These are phyloP conservation scores for Podila horticola DNA, from an alignment of 192 early-diverging fungal species.

Conservation along the genomic window DNA sequence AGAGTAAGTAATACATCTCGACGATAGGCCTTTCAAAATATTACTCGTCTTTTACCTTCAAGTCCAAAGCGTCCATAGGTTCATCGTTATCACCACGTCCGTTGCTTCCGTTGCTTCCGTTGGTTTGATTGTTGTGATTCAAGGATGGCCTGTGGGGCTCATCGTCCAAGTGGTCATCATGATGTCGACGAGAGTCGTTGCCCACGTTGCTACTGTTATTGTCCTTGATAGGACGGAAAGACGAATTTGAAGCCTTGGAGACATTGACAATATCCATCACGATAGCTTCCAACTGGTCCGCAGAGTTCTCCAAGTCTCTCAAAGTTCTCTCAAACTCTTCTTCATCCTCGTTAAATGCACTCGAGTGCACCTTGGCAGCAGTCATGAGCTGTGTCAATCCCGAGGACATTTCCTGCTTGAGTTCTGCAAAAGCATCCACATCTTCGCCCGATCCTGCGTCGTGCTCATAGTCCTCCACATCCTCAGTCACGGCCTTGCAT, in stretches of 20 bases:
- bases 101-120: not conserved
- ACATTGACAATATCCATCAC: slow-evolving; percentile 83
- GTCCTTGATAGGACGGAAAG: no score
- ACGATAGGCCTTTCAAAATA: not conserved
- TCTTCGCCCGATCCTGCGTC: slow-evolving; percentile 55
- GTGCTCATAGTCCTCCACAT: slow-evolving; percentile 77
- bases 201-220: no score
- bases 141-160: not conserved
- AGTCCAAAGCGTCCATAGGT: slow-evolving; percentile 35
- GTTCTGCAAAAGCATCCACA: slow-evolving; percentile 58
- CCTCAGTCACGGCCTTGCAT: slow-evolving; percentile 86
- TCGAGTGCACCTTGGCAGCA: slow-evolving; percentile 83
- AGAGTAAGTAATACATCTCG: not conserved
- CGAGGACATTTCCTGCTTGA: slow-evolving; percentile 71
- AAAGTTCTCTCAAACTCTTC: slow-evolving; percentile 61
- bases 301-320: slow-evolving; percentile 83
- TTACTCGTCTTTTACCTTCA: slow-evolving; percentile 20
- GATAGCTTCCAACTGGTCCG: slow-evolving; percentile 78
- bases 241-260: slow-evolving; percentile 32
- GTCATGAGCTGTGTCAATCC: slow-evolving; percentile 75
- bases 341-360: slow-evolving; percentile 66
- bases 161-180: not conserved
- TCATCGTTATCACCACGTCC: slow-evolving; percentile 15
- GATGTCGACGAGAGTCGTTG: not conserved
- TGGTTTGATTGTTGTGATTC: not conserved